phyloP scores from a whole-genome alignment of 768 basidiomycete genomes.

The Podaxis rugospora region DNA sequence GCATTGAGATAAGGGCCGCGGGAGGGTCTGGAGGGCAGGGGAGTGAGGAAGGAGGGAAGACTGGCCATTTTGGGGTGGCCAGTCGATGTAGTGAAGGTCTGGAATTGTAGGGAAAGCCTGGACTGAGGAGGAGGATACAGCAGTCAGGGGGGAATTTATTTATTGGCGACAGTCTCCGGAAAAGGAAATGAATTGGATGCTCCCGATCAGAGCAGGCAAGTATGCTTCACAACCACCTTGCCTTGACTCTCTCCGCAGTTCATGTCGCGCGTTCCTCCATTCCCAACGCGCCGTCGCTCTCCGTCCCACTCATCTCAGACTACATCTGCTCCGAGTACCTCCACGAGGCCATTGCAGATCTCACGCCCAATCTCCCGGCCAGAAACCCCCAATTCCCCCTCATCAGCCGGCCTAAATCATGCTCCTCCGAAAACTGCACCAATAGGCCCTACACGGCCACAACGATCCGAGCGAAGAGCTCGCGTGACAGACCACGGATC shows the following conservation, averaged over 20 bases:
- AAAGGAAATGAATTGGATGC: conserved; percentile 2
- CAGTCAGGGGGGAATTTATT: neutral
- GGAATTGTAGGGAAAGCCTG: neutral
- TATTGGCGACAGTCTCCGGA: neutral
- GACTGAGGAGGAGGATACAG: neutral
- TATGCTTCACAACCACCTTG: neutral
- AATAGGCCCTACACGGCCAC: conserved; percentile 57
- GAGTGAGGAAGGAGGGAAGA: conserved; percentile 30
- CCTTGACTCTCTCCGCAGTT: neutral
- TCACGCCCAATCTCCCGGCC: conserved; percentile 50
- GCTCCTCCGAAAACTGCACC: conserved; percentile 35
- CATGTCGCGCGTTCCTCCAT: conserved; percentile 61
- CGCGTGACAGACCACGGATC: conserved; percentile 50
- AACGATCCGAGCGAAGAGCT: conserved; percentile 61
- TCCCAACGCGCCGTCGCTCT: conserved; percentile 49
- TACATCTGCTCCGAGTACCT: conserved; percentile 30
- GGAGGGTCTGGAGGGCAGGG: conserved; percentile 10
- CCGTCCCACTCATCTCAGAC: conserved; percentile 40
- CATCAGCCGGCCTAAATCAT: conserved; percentile 18
- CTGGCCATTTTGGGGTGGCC: conserved; percentile 11
- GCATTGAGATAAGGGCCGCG: conserved; percentile 21
- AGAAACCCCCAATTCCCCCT: conserved; percentile 44
- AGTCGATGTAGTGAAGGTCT: neutral
- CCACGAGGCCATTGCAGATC: conserved; percentile 59
- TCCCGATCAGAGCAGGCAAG: neutral